Evolutionary conservation across 2,329 filamentous ascomycete genomes (phyloP).

Genomic region (Hirsutella minnesotensis): DNA sequence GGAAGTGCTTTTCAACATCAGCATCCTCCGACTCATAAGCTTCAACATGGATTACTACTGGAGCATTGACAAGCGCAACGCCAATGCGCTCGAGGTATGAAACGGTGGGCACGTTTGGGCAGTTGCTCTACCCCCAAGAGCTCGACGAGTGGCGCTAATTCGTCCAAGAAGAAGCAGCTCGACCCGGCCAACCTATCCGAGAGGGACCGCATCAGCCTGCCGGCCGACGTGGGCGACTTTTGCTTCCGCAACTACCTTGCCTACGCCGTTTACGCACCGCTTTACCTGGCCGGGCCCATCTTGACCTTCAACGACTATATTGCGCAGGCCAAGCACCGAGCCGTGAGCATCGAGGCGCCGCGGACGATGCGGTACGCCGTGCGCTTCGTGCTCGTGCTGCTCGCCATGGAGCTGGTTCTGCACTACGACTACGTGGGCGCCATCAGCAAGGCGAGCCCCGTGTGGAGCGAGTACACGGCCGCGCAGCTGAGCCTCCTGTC

Average conservation of each 20-base stretch:
- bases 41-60: slow-evolving; percentile 98
- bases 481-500: slow-evolving; percentile 82
- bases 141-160: slow-evolving; percentile 40
- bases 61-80: slow-evolving; percentile 55
- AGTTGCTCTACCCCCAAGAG: too few relatives aligned
- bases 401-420: slow-evolving; percentile 83
- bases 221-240: slow-evolving; percentile 61
- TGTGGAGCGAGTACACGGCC: slow-evolving; percentile 75
- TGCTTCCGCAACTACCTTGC: slow-evolving; percentile 78
- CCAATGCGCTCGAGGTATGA: slow-evolving; percentile 74
- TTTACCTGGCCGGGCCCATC: slow-evolving; percentile 89
- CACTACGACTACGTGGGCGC: slow-evolving; percentile 92
- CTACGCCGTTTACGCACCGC: slow-evolving; percentile 80
- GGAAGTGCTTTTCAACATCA: slow-evolving; percentile 98
- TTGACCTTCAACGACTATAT: slow-evolving; percentile 98
- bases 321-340: slow-evolving; percentile 64
- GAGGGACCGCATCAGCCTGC: slow-evolving; percentile 68
- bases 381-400: slow-evolving; percentile 67
- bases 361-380: slow-evolving; percentile 74
- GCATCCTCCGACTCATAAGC: slow-evolving; percentile 81
- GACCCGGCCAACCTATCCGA: slow-evolving; percentile 82
- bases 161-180: slow-evolving; percentile 89
- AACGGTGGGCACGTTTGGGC: too few relatives aligned
- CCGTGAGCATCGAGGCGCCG: slow-evolving; percentile 54
- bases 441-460: slow-evolving; percentile 69